Evolutionary conservation across 2,329 filamentous ascomycete species (phyloP).

Genomic region (Nothophoma quercina): DNA sequence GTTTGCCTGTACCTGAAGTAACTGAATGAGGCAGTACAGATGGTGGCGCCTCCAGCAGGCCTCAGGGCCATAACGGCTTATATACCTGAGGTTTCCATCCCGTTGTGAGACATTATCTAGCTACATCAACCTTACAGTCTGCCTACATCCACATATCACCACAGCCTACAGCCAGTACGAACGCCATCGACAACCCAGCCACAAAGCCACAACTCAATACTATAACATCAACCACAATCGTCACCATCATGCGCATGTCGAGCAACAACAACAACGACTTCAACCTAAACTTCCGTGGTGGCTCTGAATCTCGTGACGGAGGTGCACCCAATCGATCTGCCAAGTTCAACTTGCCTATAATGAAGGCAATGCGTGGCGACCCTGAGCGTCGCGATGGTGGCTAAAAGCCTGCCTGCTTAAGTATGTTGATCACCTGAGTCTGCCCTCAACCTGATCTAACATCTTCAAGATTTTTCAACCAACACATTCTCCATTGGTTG

Average conservation of each 20-base stretch:
- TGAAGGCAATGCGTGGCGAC: slow-evolving; percentile 25
- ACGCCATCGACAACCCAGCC: slow-evolving; percentile 29
- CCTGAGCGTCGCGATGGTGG: slow-evolving; percentile 43
- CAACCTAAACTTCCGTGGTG: slow-evolving; percentile 26
- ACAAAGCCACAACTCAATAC: slow-evolving; percentile 10
- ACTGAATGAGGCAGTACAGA: slow-evolving; percentile 27
- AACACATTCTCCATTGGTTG: slow-evolving; percentile 2
- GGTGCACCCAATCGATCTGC: slow-evolving; percentile 39
- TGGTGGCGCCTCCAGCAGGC: slow-evolving; percentile 36
- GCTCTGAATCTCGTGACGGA: slow-evolving; percentile 39
- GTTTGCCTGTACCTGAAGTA: slow-evolving; percentile 34
- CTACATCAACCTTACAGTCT: slow-evolving; percentile 14
- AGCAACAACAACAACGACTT: slow-evolving; percentile 22
- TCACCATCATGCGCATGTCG: slow-evolving; percentile 12
- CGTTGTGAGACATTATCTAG: slow-evolving; percentile 2
- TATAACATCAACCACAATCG: background rate
- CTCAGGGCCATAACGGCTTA: slow-evolving; percentile 32
- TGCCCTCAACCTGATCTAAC: slow-evolving; percentile 20
- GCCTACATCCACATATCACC: slow-evolving; percentile 13
- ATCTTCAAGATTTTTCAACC: slow-evolving; percentile 10
- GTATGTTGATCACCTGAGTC: slow-evolving; percentile 12
- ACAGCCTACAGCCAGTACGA: slow-evolving; percentile 13
- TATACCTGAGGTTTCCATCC: slow-evolving; percentile 18
- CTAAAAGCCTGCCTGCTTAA: slow-evolving; percentile 25
- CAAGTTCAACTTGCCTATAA: slow-evolving; percentile 24